phyloP scores from a whole-genome alignment of 176 grass and related monocot species.

The Dendrocalamus sinicus region DNA sequence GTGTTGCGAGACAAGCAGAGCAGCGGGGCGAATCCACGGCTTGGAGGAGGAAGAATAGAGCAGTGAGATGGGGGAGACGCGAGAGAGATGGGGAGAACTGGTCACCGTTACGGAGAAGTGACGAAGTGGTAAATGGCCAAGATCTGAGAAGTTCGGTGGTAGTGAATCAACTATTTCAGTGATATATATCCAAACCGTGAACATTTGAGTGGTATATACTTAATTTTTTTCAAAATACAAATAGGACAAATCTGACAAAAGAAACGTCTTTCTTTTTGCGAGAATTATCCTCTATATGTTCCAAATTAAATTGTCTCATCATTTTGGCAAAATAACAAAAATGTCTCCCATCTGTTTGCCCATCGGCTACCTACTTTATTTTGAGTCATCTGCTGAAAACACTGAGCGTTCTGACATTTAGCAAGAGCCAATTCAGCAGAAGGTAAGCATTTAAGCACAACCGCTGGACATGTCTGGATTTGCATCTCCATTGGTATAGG shows the following conservation, averaged over 20 bases:
- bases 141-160: no score
- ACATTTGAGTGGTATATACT: no score
- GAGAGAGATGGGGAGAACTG: no score
- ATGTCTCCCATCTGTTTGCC: background rate
- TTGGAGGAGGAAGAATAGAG: no score
- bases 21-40: no score
- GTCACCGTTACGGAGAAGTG: no score
- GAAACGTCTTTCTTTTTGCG: background rate
- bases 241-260: background rate
- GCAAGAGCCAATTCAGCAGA: background rate
- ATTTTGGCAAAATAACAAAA: background rate
- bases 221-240: background rate
- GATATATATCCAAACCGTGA: no score
- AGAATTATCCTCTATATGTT: background rate
- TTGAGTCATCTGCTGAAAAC: background rate
- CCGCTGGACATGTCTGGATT: background rate
- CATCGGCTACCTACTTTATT: background rate
- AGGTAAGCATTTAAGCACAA: background rate
- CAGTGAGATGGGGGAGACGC: no score
- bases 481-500: background rate
- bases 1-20: no score
- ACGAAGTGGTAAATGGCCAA: no score
- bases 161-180: no score
- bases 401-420: background rate
- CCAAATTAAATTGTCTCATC: background rate